A percentile compares a stretch with the other conserved stretches of the same genome.
Evolutionary conservation across 176 grass and related monocot species (phyloP).

Genomic region (Triticum aestivum): IWGSC_CS_RefSeq_v2.1 NC_057807.1:637935108-637935607

Average conservation of each 20-base stretch:
- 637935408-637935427: neutral
- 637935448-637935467: neutral
- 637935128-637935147: constrained; percentile 71
- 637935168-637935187: constrained; percentile 94
- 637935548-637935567: no score
- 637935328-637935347: neutral
- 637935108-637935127: constrained; percentile 49
- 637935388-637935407: neutral
- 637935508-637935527: neutral
- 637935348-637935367: neutral
- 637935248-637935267: neutral
- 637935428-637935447: no score
- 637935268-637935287: neutral
- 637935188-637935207: constrained; percentile 66
- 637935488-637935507: neutral
- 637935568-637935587: no score
- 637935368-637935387: neutral
- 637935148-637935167: constrained; percentile 63
- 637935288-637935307: neutral
- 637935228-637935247: neutral
- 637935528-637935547: no score
- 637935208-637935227: constrained; percentile 9
- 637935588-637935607: no score
- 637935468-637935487: neutral
- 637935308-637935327: neutral